Percentiles rank a stretch among this genome's conserved stretches.
Evolutionary conservation across 495 filamentous ascomycete genomes (phyloP).

Genomic region (Parachaetomium inaequale): DNA sequence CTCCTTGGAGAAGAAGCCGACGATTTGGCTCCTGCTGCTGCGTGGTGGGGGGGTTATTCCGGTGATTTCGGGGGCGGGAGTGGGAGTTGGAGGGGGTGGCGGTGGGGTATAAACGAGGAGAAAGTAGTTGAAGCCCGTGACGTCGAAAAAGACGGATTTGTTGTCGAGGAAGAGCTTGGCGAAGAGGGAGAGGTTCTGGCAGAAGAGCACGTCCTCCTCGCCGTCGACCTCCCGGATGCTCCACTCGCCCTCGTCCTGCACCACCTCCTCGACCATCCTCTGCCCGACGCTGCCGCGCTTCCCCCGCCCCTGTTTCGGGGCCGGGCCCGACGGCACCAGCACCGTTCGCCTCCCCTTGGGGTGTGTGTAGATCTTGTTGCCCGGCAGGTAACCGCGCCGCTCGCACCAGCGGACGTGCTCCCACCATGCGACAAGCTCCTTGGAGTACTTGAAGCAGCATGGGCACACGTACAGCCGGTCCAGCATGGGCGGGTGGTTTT

Average conservation of each 20-base stretch:
- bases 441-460: conserved; percentile 89
- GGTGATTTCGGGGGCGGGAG: conserved; percentile 13
- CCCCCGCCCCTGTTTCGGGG: conserved; percentile 41
- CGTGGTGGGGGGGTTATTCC: conserved; percentile 18
- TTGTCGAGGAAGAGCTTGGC: conserved; percentile 98
- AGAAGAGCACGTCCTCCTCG: conserved; percentile 77
- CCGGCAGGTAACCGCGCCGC: conserved; percentile 38
- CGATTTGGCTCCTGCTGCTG: conserved; percentile 49
- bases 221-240: conserved; percentile 90
- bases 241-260: conserved; percentile 54
- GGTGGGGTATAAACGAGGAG: conserved; percentile 66
- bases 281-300: conserved; percentile 37
- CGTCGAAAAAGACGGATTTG: conserved; percentile 97
- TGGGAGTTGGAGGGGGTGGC: conserved; percentile 28
- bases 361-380: conserved; percentile 47
- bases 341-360: conserved; percentile 41
- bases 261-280: conserved; percentile 56
- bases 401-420: conserved; percentile 46
- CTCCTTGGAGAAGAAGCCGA: conserved; percentile 98
- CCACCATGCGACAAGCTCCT: conserved; percentile 59
- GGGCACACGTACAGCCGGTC: conserved; percentile 81
- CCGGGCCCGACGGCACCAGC: conserved; percentile 24
- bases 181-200: conserved; percentile 92
- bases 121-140: conserved; percentile 92
- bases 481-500: conserved; percentile 37